These are phyloP conservation scores for Salix dunnii DNA, from an alignment of 345 rosid species.

Conservation along the genomic window DNA sequence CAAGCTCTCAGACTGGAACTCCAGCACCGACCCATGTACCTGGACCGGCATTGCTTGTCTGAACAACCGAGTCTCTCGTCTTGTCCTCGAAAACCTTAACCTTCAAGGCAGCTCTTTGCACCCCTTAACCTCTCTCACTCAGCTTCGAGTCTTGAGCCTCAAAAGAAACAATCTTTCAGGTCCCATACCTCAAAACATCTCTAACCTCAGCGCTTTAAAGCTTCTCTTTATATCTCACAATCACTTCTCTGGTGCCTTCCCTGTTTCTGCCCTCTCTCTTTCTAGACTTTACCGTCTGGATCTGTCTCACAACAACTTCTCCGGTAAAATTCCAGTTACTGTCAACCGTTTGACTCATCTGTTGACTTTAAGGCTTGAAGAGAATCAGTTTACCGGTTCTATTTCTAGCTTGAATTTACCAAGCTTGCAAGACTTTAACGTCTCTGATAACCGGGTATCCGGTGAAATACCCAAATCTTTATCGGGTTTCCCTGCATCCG, in stretches of 20 bases:
- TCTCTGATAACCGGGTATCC: constrained; percentile 53
- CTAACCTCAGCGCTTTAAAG: constrained; percentile 64
- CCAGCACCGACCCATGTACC: constrained; percentile 45
- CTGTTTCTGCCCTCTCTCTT: constrained; percentile 44
- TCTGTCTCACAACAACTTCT: constrained; percentile 73
- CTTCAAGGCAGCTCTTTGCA: constrained; percentile 51
- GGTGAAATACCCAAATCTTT: constrained; percentile 68
- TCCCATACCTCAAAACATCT: constrained; percentile 47
- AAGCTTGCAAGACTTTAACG: constrained; percentile 72
- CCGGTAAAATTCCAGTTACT: constrained; percentile 54
- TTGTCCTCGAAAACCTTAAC: constrained; percentile 61
- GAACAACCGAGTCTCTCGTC: constrained; percentile 53
- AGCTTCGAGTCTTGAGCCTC: constrained; percentile 77
- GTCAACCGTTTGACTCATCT: constrained; percentile 60
- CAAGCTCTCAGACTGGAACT: constrained; percentile 60
- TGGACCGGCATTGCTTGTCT: constrained; percentile 74
- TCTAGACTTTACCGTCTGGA: constrained; percentile 69
- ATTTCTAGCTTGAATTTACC: constrained; percentile 45
- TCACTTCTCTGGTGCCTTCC: constrained; percentile 61
- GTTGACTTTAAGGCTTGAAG: constrained; percentile 69
- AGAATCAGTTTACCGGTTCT: constrained; percentile 54
- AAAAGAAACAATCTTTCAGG: constrained; percentile 65
- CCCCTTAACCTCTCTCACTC: constrained; percentile 49
- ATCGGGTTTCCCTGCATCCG: constrained; percentile 55
- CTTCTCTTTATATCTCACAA: constrained; percentile 76